Evolutionary conservation across 129 eudicot genomes (phyloP), one percentile per base, ranked within the genome.

Genomic region (Lonicera japonica): DNA sequence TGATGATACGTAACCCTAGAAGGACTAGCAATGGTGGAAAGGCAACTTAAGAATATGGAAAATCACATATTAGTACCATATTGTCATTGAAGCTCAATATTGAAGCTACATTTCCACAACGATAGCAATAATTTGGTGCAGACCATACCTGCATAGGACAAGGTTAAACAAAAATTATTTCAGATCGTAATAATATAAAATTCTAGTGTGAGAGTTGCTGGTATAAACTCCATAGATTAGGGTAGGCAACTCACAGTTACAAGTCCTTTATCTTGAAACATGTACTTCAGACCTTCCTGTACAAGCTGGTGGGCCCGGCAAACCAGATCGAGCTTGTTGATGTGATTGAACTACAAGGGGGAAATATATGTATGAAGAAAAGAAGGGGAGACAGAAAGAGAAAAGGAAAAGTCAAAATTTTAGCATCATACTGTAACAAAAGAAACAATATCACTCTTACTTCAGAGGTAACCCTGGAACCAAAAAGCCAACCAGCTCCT

Each of bases 261-360:
- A 36, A 92, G 96, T 72, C 99, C 96, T 81, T 92, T 92, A 75
- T 92, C 99, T 73, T 92, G 99, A 77, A 92, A 92, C 99, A 92
- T 92, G 86, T 92, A 92, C 80, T 92, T 92, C 18, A 92, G 82
- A 64, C 99, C 99, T 80, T 92, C 99, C 74, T 92, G 96, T 19
- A 92, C 99, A 80, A 92, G 99, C 72, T 92, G 99, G 78, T 92
- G 99, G 70, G 99, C 99, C 21, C 99, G 99, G 64, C 99, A 92
- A 51, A 92, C 96, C 39, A 92, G 72, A 72, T 92, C 99, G 66
- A 92, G 99, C 67, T 92, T 92, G 82, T 92, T 92, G 67, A 92
- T 83, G 72, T 92, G 96, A 45, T 92, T 88, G 80, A 88, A 92
- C 99, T 92, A 86, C 77, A 74, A 69, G 45, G 60, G 36, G 21